These are phyloP conservation scores for Knoxdaviesia proteae DNA, from an alignment of 2,329 filamentous ascomycete genomes.

Conservation along the genomic window DNA sequence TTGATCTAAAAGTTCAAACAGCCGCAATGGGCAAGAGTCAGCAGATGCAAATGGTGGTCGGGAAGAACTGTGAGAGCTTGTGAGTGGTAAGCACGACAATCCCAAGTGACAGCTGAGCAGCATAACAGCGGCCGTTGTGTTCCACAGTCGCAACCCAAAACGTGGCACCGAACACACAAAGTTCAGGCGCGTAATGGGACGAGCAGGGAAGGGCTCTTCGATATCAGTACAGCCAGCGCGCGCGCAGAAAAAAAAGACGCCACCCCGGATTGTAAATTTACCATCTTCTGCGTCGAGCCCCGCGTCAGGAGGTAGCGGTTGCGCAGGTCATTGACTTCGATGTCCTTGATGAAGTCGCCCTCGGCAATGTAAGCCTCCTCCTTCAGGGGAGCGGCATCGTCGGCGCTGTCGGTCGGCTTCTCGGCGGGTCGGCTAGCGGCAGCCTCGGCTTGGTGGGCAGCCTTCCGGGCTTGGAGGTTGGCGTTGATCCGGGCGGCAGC, in stretches of 20 bases:
- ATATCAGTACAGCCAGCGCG: no score
- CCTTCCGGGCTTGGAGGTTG: constrained; percentile 66
- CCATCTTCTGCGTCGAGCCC: constrained; percentile 54
- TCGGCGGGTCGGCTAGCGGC: constrained; percentile 37
- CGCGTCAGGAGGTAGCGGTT: constrained; percentile 96
- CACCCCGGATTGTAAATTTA: no score
- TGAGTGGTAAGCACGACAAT: neutral
- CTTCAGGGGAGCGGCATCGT: constrained; percentile 35
- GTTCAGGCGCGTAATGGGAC: no score
- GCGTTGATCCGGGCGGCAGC: constrained; percentile 78
- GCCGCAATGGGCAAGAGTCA: no score
- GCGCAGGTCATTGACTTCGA: constrained; percentile 93
- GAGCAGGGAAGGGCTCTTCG: no score
- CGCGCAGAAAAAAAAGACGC: no score
- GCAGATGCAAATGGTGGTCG: no score
- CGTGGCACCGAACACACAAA: no score
- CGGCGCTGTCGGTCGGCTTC: constrained; percentile 19
- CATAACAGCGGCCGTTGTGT: no score
- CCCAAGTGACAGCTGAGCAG: no score
- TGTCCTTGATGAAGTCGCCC: constrained; percentile 95
- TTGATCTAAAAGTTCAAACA: constrained; percentile 53
- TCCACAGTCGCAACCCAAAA: no score
- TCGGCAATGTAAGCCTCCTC: constrained; percentile 86
- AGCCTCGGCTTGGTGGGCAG: constrained; percentile 76
- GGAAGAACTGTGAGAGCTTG: neutral